A percentile compares a stretch with the other conserved stretches of the same genome.
Evolutionary conservation across 345 rosid genomes (phyloP).

Genomic region (Orychophragmus violaceus): DNA sequence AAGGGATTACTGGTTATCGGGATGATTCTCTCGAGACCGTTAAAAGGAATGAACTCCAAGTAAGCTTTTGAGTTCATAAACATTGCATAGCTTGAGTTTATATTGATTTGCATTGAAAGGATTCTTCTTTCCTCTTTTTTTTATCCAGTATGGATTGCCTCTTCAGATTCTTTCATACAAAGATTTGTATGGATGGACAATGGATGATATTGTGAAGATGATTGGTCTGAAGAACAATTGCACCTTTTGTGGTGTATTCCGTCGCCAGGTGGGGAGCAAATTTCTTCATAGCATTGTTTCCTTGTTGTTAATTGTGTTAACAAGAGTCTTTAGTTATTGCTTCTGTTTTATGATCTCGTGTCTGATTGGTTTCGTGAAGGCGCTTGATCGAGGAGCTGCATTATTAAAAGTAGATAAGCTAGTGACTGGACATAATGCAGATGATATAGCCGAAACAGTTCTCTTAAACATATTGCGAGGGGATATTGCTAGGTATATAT

Average conservation of each 20-base stretch:
- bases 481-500: conserved; percentile 73
- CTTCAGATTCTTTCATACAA: conserved; percentile 86
- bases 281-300: neutral
- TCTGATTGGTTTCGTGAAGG: conserved; percentile 40
- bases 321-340: neutral
- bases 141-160: conserved; percentile 71
- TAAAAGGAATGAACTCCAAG: conserved; percentile 88
- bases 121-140: neutral
- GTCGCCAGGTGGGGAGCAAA: conserved; percentile 57
- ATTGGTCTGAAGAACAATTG: conserved; percentile 93
- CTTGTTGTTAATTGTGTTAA: no score
- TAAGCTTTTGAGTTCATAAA: no score
- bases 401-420: conserved; percentile 83
- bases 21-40: conserved; percentile 95
- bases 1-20: conserved; percentile 88
- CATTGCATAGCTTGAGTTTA: no score
- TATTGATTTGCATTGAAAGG: neutral
- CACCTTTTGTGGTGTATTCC: conserved; percentile 94
- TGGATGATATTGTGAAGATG: conserved; percentile 96
- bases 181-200: conserved; percentile 98
- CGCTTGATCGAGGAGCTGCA: conserved; percentile 93
- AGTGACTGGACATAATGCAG: conserved; percentile 92
- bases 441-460: conserved; percentile 96
- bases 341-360: neutral
- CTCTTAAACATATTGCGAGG: conserved; percentile 85